Evolutionary conservation across 192 early-diverging fungal genomes (phyloP).

Genomic region (Coemansia sp.): DNA sequence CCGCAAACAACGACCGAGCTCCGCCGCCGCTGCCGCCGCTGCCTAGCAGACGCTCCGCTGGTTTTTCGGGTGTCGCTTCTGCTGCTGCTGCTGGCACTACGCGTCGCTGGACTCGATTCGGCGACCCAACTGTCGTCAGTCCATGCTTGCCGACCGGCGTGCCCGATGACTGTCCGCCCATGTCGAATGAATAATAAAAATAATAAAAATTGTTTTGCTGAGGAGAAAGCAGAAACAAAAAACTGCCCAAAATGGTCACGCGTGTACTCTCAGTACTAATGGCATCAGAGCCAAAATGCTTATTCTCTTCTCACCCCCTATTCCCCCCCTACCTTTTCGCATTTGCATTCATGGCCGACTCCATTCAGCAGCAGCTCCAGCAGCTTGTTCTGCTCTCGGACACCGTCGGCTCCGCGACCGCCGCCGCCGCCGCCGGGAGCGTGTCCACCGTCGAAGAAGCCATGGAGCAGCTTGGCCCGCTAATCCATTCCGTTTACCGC

Average conservation of each 20-base stretch:
- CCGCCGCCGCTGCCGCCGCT: background rate
- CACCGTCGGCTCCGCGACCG: slow-evolving; percentile 28
- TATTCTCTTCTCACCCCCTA: no score
- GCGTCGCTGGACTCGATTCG: slow-evolving; percentile 32
- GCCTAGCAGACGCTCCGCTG: background rate
- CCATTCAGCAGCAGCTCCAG: slow-evolving; percentile 49
- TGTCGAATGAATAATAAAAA: background rate
- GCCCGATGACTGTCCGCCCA: slow-evolving; percentile 8
- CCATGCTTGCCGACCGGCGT: slow-evolving; percentile 32
- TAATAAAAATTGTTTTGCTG: no score
- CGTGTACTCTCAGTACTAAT: no score
- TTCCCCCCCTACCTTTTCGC: no score
- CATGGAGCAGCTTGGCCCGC: slow-evolving; percentile 76
- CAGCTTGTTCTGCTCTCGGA: slow-evolving; percentile 49
- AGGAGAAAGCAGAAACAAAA: no score
- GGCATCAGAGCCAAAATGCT: no score
- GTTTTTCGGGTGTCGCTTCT: no score
- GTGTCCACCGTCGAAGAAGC: slow-evolving; percentile 56
- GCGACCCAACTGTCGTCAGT: slow-evolving; percentile 40
- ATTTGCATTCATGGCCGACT: slow-evolving; percentile 39
- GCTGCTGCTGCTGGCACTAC: background rate
- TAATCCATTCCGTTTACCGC: slow-evolving; percentile 87
- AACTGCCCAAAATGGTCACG: no score
- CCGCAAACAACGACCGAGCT: slow-evolving; percentile 29
- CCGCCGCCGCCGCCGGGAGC: slow-evolving; percentile 20